These are phyloP conservation scores for Dactylellina parvicollis DNA, from an alignment of 2,329 filamentous ascomycete genomes.

Conservation along the genomic window DNA sequence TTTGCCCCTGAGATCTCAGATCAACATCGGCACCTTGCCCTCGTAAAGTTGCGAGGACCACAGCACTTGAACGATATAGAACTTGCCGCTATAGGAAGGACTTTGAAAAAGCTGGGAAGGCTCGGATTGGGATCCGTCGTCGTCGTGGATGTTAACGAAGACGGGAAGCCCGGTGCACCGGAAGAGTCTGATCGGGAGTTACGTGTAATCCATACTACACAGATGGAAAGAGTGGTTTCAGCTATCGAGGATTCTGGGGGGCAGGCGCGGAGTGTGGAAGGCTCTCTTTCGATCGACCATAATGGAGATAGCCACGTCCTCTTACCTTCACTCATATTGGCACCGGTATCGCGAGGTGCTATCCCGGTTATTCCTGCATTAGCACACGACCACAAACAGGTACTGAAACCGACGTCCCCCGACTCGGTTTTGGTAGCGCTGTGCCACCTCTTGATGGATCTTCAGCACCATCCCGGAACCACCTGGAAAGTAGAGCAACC, in stretches of 20 bases:
- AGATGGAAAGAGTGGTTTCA: conserved; percentile 55
- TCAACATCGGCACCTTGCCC: conserved; percentile 74
- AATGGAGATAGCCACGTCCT: conserved; percentile 61
- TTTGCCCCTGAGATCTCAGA: conserved; percentile 56
- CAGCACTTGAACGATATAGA: conserved; percentile 74
- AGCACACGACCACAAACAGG: conserved; percentile 66
- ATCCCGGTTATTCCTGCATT: conserved; percentile 76
- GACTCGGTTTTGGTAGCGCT: conserved; percentile 79
- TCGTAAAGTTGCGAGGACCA: conserved; percentile 77
- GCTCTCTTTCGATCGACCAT: conserved; percentile 58
- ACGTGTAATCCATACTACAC: conserved; percentile 28
- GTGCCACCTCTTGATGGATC: conserved; percentile 75
- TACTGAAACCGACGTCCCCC: conserved; percentile 65
- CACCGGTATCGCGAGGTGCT: conserved; percentile 73
- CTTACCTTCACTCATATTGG: conserved; percentile 67
- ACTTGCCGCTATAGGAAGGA: conserved; percentile 80
- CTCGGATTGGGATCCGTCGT: conserved; percentile 85
- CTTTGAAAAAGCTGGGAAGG: conserved; percentile 81
- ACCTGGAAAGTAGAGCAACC: conserved; percentile 59
- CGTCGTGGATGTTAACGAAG: conserved; percentile 74
- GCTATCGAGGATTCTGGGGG: conserved; percentile 55
- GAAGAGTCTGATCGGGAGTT: conserved; percentile 28
- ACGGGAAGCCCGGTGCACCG: conserved; percentile 56
- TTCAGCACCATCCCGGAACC: conserved; percentile 63
- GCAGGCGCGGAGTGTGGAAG: conserved; percentile 55